These are phyloP conservation scores for Petunia hybrid DNA, from an alignment of 305 asterid genomes.

Conservation along the genomic window DNA sequence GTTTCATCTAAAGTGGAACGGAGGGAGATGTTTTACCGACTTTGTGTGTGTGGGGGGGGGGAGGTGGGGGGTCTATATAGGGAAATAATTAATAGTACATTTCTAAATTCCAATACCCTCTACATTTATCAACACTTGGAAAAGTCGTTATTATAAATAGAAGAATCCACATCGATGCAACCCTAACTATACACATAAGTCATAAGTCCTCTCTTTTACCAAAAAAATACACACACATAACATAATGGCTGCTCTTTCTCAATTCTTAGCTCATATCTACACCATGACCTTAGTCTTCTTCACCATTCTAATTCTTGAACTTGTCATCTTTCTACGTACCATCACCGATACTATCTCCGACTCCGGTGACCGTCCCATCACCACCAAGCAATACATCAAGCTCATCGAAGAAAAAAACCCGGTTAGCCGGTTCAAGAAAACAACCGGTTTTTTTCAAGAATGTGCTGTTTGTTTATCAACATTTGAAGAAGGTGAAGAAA, in stretches of 20 bases:
- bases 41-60: no score
- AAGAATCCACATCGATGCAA: neutral
- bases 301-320: constrained; percentile 61
- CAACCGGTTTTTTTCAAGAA: constrained; percentile 31
- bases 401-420: constrained; percentile 58
- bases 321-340: constrained; percentile 49
- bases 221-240: neutral
- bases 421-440: constrained; percentile 34
- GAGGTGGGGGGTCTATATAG: no score
- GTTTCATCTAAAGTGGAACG: no score
- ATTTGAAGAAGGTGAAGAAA: constrained; percentile 64
- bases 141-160: neutral
- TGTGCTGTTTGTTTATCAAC: constrained; percentile 63
- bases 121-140: no score
- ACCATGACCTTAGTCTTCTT: constrained; percentile 49
- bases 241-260: constrained; percentile 56
- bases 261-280: constrained; percentile 53
- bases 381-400: constrained; percentile 57
- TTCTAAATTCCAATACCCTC: no score
- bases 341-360: constrained; percentile 40
- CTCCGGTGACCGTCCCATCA: constrained; percentile 43
- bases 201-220: neutral
- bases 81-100: no score
- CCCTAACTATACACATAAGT: neutral
- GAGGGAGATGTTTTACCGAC: no score